Percentiles rank a stretch among this genome's conserved stretches.
phyloP scores from a whole-genome alignment of 2,329 filamentous ascomycete genomes.

The Pseudogymnoascus sp. region DNA sequence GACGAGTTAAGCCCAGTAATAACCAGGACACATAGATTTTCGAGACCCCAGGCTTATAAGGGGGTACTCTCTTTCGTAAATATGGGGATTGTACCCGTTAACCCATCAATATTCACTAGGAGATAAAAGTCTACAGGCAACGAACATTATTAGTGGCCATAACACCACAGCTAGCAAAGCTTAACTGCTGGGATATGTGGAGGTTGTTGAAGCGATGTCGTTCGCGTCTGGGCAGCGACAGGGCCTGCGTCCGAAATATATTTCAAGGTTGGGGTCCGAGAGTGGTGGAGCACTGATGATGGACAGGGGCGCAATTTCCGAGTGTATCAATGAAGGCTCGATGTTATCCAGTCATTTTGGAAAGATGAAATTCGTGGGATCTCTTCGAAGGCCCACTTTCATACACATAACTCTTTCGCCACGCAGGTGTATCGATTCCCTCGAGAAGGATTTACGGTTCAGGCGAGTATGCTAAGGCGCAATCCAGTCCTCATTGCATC shows the following conservation, averaged over 20 bases:
- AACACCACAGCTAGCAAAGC: not conserved
- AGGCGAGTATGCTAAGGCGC: not conserved
- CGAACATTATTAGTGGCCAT: not conserved
- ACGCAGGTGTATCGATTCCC: not conserved
- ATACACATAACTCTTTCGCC: not conserved
- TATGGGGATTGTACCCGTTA: not conserved
- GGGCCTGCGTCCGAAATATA: not conserved
- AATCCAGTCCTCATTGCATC: not conserved
- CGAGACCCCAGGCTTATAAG: not conserved
- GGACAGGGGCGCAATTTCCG: not conserved
- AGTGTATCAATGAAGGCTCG: too few species aligned
- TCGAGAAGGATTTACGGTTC: not conserved
- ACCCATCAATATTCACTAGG: not conserved
- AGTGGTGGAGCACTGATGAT: not conserved
- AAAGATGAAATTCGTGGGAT: not conserved
- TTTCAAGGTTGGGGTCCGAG: not conserved
- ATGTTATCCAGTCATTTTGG: not conserved
- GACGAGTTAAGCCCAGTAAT: not conserved
- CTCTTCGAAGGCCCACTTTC: not conserved
- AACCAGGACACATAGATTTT: not conserved
- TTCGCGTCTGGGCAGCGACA: not conserved
- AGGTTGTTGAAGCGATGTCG: not conserved
- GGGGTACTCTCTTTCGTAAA: too few species aligned
- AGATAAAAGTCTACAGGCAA: not conserved
- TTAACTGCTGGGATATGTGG: not conserved